Conservation (phyloP, 495 filamentous ascomycete species). For the Filosporella fistucella region DNA sequence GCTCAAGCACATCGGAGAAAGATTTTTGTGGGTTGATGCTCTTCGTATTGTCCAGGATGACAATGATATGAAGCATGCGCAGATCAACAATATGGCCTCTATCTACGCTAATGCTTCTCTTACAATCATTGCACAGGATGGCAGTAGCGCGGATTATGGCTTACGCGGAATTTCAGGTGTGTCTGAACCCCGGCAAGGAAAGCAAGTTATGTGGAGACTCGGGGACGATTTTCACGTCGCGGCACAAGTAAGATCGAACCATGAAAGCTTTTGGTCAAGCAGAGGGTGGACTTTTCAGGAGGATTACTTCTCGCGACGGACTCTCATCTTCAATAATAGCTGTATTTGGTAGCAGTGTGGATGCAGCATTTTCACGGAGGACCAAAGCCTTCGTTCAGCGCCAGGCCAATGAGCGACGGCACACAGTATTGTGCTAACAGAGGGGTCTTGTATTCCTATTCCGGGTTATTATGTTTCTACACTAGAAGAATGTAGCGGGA, state of each 20-base stretch:
- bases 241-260: neutral
- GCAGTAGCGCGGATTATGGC: neutral
- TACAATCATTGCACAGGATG: slow-evolving; percentile 5
- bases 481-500: neutral
- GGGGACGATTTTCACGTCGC: neutral
- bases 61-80: neutral
- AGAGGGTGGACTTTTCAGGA: neutral
- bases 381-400: neutral
- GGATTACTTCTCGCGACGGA: neutral
- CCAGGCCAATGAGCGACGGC: too few species aligned
- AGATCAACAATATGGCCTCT: slow-evolving; percentile 8
- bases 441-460: too few species aligned
- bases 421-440: too few species aligned
- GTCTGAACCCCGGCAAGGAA: neutral
- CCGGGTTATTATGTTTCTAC: neutral
- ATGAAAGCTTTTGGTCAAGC: neutral
- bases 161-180: neutral
- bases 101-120: slow-evolving; percentile 6
- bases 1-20: neutral
- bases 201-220: neutral
- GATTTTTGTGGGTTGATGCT: slow-evolving; percentile 10
- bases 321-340: neutral
- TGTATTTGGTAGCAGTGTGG: neutral
- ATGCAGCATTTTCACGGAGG: neutral
- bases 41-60: slow-evolving; percentile 8